Evolutionary conservation across 1,284 basidiomycete species (phyloP), one percentile per base, ranked within the genome.

Genomic region (Apiotrichum mycotoxinovorans): DNA sequence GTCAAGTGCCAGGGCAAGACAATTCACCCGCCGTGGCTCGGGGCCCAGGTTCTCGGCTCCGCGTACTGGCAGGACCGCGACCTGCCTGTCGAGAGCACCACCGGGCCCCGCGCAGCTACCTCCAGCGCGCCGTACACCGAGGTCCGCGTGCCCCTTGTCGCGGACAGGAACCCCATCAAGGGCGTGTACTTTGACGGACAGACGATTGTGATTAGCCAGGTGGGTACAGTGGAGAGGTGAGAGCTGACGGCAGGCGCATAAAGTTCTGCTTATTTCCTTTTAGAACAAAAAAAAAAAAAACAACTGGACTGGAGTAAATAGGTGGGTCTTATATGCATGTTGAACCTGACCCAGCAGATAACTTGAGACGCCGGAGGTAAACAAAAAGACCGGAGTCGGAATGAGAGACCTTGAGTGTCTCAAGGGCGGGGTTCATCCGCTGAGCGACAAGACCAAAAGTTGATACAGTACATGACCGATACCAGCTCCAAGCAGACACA

Each of bases 151-250:
- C n/a, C 30, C 4, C 41, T 52, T 7, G 51, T 43, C 12, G 18
- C 33, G 4, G 43, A 23, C 8, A n/a, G 25, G 10, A 30, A 9
- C 12, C 26, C 37, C n/a, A 18, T 54, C 18, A n/a, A 35, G 42
- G 37, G 37, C 4, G 38, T 54, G 35, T 50, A 14, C 25, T 54
- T 54, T 42, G 52, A 54, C 22, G 53, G 53, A 7, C 53, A 54
- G 47, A 54, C 44, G 20, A 27, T 54, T 12, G 53, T 54, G 37
- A 27, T 54, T n/a, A 22, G 40, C 17, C 53, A 38, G 23, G 48
- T 49, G 25, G 4, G 46, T 48, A 7, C 8, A 37, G 40, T 18
- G 11, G 9, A 1, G 11, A n/a, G 20, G 2, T 1, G 46, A 17
- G 22, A 25, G 46, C 46, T 48, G 22, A 35, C 17, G 14, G 22